Evolutionary conservation across 768 basidiomycete genomes (phyloP), one percentile per base, ranked within the genome.

Genomic region (Pleurotus tuoliensis): DNA sequence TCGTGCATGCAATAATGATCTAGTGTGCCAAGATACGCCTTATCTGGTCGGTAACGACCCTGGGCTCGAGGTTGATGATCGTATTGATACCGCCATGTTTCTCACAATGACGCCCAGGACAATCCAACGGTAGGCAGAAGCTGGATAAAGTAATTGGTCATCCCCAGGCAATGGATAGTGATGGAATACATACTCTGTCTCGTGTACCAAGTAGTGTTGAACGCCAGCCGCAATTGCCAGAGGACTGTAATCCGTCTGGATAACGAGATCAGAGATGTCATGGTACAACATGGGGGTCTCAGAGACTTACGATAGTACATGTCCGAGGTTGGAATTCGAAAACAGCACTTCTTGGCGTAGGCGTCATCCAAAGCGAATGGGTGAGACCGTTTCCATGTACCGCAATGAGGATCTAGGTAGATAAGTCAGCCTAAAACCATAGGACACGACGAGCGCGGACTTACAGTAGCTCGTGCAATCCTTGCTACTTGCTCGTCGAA

Each of bases 151-250:
- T 6, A 7, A 30, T 24, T n/a, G 16, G 11, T 27, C 4, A 50
- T 3, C 22, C 15, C 27, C 16, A 50, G n/a, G 15, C 3, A n/a
- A 3, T 11, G 12, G 15, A 5, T 16, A 5, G 18, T 6, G 48
- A 6, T 12, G 7, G 13, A 12, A 11, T 34, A 37, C 48, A 18
- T 27, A 50, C 48, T 50, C 48, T 2, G 48, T 50, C n/a, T 50
- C 48, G 34, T 50, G 48, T 5, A 50, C 48, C 48, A 50, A n/a
- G 22, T 50, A 50, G 22, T 50, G 48, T n/a, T 50, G 48, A 18
- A 50, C 27, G 4, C 48, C 48, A 38, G 48, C 48, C 9, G 48
- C 48, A 9, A 50, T 50, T 4, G 48, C 48, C 13, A 50, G 15
- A 3, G 48, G 48, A 9, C 48, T 50, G 8, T 50, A 50, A 37